These are phyloP conservation scores for Hypomontagnella monticulosa DNA, from an alignment of 495 filamentous ascomycete genomes.

Conservation along the genomic window DNA sequence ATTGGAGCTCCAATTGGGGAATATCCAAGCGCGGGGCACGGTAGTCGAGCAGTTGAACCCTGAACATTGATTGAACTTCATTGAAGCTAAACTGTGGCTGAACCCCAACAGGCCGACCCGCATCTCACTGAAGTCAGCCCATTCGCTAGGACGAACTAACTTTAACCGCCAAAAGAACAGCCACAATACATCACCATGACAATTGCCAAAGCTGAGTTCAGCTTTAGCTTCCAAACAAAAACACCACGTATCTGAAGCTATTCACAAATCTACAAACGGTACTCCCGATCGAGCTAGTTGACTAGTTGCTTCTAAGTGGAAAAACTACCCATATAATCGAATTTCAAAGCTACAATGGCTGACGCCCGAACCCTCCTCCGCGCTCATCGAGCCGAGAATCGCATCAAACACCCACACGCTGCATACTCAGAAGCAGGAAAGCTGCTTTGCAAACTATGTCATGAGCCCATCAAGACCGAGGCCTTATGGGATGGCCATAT, in stretches of 20 bases:
- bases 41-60: neutral
- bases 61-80: neutral
- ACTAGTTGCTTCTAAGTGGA: neutral
- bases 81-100: conserved; percentile 20
- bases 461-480: conserved; percentile 67
- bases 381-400: conserved; percentile 79
- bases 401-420: conserved; percentile 73
- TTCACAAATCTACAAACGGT: neutral
- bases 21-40: conserved; percentile 18
- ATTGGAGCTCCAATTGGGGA: conserved; percentile 28
- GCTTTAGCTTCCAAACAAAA: conserved; percentile 10
- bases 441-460: conserved; percentile 68
- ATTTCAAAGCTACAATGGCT: conserved; percentile 65
- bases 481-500: conserved; percentile 68
- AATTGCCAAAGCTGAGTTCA: neutral
- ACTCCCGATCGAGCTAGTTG: no score
- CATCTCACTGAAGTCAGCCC: conserved; percentile 21
- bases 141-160: conserved; percentile 12
- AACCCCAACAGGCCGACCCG: conserved; percentile 17
- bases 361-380: conserved; percentile 85
- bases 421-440: conserved; percentile 68
- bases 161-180: conserved; percentile 11
- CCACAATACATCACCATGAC: conserved; percentile 30
- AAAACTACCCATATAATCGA: neutral
- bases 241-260: neutral